A percentile compares a stretch with the other conserved stretches of the same genome.
Evolutionary conservation across 2,329 filamentous ascomycete genomes (phyloP).

Genomic region (Diaporthe sp.): DNA sequence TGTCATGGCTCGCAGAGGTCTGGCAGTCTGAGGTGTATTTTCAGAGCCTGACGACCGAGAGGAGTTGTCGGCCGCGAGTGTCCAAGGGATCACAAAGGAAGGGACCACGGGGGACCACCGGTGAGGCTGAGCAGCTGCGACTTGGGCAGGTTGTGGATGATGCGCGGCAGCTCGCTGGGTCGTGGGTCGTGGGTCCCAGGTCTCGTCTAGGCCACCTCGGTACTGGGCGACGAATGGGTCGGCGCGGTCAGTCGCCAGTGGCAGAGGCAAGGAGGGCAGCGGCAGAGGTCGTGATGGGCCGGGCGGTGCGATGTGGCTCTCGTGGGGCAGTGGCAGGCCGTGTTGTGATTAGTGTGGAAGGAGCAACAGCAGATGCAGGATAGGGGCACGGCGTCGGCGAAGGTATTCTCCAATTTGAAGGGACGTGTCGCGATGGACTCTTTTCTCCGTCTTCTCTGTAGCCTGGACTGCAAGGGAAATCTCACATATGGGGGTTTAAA

Average conservation of each 20-base stretch:
- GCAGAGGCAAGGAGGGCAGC: neutral
- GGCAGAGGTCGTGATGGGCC: slow-evolving; percentile 10
- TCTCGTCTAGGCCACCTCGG: slow-evolving; percentile 23
- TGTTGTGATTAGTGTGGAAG: slow-evolving; percentile 15
- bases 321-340: slow-evolving; percentile 14
- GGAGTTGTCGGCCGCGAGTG: slow-evolving; percentile 18
- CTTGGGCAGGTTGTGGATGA: slow-evolving; percentile 33
- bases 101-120: slow-evolving; percentile 25
- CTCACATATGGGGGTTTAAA: neutral
- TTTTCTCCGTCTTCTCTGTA: neutral
- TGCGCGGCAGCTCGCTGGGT: slow-evolving; percentile 33
- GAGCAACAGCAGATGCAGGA: slow-evolving; percentile 22
- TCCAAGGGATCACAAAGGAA: slow-evolving; percentile 30
- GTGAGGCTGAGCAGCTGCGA: slow-evolving; percentile 40
- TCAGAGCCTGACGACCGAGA: neutral
- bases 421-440: slow-evolving; percentile 26
- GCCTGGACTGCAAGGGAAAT: slow-evolving; percentile 1
- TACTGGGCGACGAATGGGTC: slow-evolving; percentile 6
- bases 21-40: slow-evolving; percentile 18
- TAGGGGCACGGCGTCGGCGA: slow-evolving; percentile 24
- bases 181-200: slow-evolving; percentile 27
- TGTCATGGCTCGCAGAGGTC: slow-evolving; percentile 24
- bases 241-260: neutral
- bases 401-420: slow-evolving; percentile 5
- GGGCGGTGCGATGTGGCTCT: slow-evolving; percentile 26